Evolutionary conservation across 306 rosid genomes (phyloP), one percentile per base, ranked within the genome.

Genomic region (Citrullus amarus): DNA sequence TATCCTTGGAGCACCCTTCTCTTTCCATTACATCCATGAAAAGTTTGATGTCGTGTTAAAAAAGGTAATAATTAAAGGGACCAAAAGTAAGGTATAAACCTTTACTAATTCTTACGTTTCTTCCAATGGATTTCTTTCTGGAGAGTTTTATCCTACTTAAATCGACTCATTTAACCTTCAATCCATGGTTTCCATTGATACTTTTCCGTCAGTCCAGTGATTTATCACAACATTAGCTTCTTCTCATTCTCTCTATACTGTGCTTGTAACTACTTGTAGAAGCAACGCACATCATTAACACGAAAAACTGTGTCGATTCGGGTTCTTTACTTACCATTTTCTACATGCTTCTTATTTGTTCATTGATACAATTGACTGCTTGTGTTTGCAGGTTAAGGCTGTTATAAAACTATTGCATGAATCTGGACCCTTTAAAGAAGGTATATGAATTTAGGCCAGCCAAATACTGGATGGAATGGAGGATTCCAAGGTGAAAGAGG

Each of bases 361-460:
- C 11, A 44, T 20, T 22, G 57, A 46, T 70, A 44, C 6, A 70
- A 44, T 13, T 13, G 39, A 46, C 32, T 44, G 12, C 18, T 22
- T 69, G 36, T 61, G 20, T 72, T 63, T 71, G 72, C 91, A 94
- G 97, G 90, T 94, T 80, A 86, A 90, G 88, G 88, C 85, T 38
- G 96, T 90, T 8, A 89, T 82, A 68, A 86, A 92, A 84, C 87
- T 94, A 39, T 32, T 92, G 78, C 90, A 83, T 54, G 97, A 94
- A 6, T 90, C 97, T 34, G 91, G 98, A 44, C 98, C 98, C 59
- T 90, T 92, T 18, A 94, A 92, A 83, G 97, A 90, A 81, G 91
- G 13, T 15, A 56, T 58, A 43, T 67, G 18, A 67, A 67, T 39
- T 39, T 56, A 77, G 71, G 76, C 8, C 57, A 20, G n/a, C 76